Percentiles rank a stretch among this genome's conserved stretches.
These are phyloP conservation scores for Purshia tridentata DNA, from an alignment of 306 rosid species.

Conservation along the genomic window DNA sequence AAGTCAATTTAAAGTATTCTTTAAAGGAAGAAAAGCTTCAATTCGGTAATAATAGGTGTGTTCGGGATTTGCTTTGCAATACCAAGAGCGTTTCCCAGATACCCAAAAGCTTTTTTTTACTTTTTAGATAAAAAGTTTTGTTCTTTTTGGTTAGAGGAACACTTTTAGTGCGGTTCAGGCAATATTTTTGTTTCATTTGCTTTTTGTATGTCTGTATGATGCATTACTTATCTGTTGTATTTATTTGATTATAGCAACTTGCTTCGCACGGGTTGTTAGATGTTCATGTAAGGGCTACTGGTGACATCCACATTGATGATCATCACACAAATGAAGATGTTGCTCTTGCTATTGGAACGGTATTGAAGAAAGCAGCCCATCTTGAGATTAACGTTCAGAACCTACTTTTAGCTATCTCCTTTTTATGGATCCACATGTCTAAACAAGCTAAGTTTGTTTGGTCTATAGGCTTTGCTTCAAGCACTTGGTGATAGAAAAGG, in stretches of 20 bases:
- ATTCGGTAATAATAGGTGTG: too few species aligned
- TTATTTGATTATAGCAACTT: conserved; percentile 59
- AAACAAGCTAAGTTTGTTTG: conserved; percentile 19
- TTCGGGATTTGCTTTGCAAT: background rate
- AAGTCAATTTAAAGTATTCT: background rate
- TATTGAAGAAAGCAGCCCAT: conserved; percentile 29
- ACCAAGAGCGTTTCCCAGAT: background rate
- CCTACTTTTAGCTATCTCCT: background rate
- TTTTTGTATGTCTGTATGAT: background rate
- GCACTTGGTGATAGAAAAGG: conserved; percentile 98
- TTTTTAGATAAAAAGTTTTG: background rate
- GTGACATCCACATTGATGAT: conserved; percentile 84
- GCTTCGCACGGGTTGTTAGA: conserved; percentile 89
- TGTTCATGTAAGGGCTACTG: conserved; percentile 75
- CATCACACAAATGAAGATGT: conserved; percentile 96
- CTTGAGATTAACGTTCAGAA: conserved; percentile 13
- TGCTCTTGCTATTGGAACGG: conserved; percentile 93
- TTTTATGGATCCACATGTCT: conserved; percentile 1
- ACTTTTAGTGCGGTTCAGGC: background rate
- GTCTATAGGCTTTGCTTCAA: conserved; percentile 72
- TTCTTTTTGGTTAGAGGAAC: background rate
- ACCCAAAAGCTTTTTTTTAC: background rate
- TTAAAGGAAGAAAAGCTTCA: too few species aligned
- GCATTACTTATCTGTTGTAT: conserved; percentile 15
- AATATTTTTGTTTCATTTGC: background rate